Base-by-base conservation (phyloP, 441 rosid genomes). In the Brassica hybrid region DNA sequence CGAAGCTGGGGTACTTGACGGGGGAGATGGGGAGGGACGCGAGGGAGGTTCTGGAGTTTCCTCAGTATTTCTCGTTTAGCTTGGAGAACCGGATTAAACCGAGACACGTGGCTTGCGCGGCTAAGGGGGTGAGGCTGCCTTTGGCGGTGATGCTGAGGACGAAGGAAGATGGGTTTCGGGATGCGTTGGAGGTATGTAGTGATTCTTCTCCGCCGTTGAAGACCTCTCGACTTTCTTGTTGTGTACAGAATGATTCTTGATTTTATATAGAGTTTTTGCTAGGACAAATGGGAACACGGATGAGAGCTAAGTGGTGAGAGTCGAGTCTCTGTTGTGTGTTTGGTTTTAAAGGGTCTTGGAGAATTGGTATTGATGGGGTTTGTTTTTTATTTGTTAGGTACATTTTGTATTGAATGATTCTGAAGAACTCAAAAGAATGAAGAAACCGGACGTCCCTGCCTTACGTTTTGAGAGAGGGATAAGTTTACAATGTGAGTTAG, bases 11-110 rank as follows among this genome's bases (percentile, higher is more conserved):
- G 18, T 92, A 94, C 65, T 82, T 88, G 63, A 83, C 86, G 70
- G 89, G 83, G 78, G 98, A 90, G 82, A 90, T 92, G 97, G 89
- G 89, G 62, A 87, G 96, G 81, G 94, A 88, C 71, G 87, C 88
- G 84, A 92, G 86, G 77, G 98, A 91, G 43, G 41, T 94, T 62
- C 85, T 71, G 54, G 91, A 88, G 77, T 94, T 94, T 69, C 95
- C 97, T 0, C 97, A 92, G 74, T 94, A 91, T 69, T 94, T 89
- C 62, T 90, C 97, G 0, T 92, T 89, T 76, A 89, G 98, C 66
- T 89, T 94, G 72, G 95, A 87, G 81, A 91, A 89, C 72, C 88
- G 97, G 84, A 89, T 92, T 25, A 88, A 87, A 83, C 96, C 92
- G 17, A 83, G 98, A 67, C 97, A 92, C 69, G 90, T 84, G 69